phyloP scores from a whole-genome alignment of 257 asterid genomes.

The Schizonepeta tenuifolia region DNA sequence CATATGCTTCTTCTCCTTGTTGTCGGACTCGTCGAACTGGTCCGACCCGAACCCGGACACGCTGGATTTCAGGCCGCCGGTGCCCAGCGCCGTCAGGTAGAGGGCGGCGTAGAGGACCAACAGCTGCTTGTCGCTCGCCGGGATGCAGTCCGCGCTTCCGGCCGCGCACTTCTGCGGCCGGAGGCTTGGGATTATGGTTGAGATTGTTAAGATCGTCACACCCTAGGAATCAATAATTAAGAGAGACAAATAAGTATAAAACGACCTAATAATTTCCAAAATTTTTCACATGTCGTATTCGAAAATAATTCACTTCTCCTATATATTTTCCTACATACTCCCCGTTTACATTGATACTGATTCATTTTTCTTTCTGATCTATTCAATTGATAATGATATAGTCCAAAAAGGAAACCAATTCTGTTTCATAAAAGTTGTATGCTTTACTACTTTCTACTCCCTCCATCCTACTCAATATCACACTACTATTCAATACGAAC shows the following conservation, averaged over 20 bases:
- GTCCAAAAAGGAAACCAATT: no score
- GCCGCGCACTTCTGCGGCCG: constrained; percentile 71
- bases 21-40: constrained; percentile 75
- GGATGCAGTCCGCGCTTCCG: constrained; percentile 56
- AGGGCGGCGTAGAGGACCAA: constrained; percentile 61
- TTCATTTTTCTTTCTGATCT: no score
- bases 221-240: constrained; percentile 50
- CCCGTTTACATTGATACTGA: no score
- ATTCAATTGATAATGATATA: no score
- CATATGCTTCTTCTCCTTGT: constrained; percentile 64
- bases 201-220: constrained; percentile 69
- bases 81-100: constrained; percentile 84
- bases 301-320: background rate
- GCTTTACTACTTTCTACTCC: no score
- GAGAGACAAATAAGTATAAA: background rate
- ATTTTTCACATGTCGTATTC: background rate
- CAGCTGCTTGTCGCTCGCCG: constrained; percentile 63
- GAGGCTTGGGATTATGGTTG: constrained; percentile 68
- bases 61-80: constrained; percentile 88
- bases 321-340: constrained; percentile 3
- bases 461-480: no score
- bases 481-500: no score
- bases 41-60: constrained; percentile 92
- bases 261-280: background rate
- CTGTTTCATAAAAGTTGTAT: no score